phyloP scores from a whole-genome alignment of 2,329 filamentous ascomycete genomes.

The Hymenoscyphus scutula region DNA sequence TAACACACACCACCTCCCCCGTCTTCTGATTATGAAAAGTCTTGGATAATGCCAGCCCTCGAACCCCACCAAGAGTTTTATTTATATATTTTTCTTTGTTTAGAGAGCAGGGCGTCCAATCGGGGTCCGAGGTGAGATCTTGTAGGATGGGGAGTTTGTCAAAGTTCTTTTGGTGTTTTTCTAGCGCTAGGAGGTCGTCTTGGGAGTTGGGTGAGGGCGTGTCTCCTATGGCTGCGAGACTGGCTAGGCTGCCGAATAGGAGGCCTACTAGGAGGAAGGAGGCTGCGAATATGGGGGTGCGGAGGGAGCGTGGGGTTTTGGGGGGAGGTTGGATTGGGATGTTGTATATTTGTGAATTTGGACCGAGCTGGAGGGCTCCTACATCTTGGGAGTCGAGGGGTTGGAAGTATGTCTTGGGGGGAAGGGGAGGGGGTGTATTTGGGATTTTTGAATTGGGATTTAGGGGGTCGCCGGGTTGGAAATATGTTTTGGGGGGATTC shows the following conservation, averaged over 20 bases:
- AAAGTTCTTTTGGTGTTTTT: constrained; percentile 40
- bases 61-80: constrained; percentile 43
- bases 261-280: constrained; percentile 44
- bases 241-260: constrained; percentile 40
- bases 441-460: background rate
- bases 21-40: constrained; percentile 61
- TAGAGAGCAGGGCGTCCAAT: constrained; percentile 41
- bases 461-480: background rate
- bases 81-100: constrained; percentile 38
- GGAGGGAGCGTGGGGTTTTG: constrained; percentile 31
- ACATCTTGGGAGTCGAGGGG: constrained; percentile 13
- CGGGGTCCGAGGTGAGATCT: constrained; percentile 44
- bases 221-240: constrained; percentile 45
- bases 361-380: constrained; percentile 22
- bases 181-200: constrained; percentile 25
- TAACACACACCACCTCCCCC: constrained; percentile 58
- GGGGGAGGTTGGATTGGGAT: constrained; percentile 16
- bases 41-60: constrained; percentile 52
- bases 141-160: constrained; percentile 48
- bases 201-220: constrained; percentile 35
- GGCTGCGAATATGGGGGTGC: constrained; percentile 34
- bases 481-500: background rate
- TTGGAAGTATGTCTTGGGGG: constrained; percentile 11
- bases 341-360: constrained; percentile 29
- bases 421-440: constrained; percentile 3